Percentiles rank a stretch among this genome's conserved stretches.
These are phyloP conservation scores for Colletotrichum sp. DNA, from an alignment of 2,329 filamentous ascomycete species.

Conservation along the genomic window DNA sequence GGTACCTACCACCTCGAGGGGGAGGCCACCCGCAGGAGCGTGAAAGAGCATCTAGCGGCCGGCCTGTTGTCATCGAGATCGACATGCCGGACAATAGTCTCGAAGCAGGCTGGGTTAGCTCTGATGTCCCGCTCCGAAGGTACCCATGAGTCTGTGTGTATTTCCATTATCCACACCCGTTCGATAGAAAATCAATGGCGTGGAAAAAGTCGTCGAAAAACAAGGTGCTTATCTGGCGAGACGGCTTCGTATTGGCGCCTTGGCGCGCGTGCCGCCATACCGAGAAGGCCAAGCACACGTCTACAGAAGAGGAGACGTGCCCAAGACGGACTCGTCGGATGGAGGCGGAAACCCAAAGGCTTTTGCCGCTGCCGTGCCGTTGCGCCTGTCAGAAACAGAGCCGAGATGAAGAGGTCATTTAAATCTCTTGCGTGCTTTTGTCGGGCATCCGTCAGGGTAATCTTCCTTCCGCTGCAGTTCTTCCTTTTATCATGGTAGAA, in stretches of 20 bases:
- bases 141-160: not conserved
- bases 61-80: constrained; percentile 4
- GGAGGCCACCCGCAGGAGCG: not conserved
- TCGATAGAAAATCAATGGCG: not conserved
- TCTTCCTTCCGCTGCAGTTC: not conserved
- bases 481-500: not conserved
- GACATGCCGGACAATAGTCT: not conserved
- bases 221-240: constrained; percentile 2
- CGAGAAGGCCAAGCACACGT: constrained; percentile 11
- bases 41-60: not conserved
- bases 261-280: constrained; percentile 17
- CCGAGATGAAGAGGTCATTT: not conserved
- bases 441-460: not conserved
- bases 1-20: not conserved
- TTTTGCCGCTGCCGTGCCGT: not conserved
- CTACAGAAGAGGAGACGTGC: not conserved
- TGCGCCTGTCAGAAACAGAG: not conserved
- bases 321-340: not conserved
- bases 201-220: not conserved
- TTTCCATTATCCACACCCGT: not conserved
- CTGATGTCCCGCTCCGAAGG: not conserved
- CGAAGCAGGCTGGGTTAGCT: not conserved
- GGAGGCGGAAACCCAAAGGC: not conserved
- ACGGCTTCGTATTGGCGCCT: constrained; percentile 1
- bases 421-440: not conserved